phyloP scores from a whole-genome alignment of 2,329 filamentous ascomycete species.

The Plectosphaerella sp. region DNA sequence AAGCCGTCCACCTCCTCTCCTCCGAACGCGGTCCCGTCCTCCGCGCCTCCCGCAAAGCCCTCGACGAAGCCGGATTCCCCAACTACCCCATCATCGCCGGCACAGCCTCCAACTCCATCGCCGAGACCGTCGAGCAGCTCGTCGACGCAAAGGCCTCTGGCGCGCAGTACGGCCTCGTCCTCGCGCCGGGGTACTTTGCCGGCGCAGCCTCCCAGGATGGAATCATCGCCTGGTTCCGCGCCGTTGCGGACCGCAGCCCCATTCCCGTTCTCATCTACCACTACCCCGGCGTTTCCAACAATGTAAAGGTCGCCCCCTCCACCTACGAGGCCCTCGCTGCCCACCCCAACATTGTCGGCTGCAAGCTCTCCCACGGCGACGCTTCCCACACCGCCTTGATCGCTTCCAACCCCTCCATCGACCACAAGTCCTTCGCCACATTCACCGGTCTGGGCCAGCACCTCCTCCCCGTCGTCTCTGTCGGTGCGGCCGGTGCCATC shows the following conservation, averaged over 20 bases:
- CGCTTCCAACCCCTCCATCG: constrained; percentile 53
- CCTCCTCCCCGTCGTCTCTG: constrained; percentile 53
- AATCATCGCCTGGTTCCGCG: constrained; percentile 52
- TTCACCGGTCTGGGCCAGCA: constrained; percentile 65
- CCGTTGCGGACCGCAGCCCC: constrained; percentile 52
- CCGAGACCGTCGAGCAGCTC: constrained; percentile 55
- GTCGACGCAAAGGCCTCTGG: constrained; percentile 50
- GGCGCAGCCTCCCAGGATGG: constrained; percentile 49
- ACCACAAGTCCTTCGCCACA: constrained; percentile 53
- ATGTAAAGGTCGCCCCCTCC: constrained; percentile 52
- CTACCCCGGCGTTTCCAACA: constrained; percentile 65
- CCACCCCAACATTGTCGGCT: constrained; percentile 64
- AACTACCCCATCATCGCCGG: constrained; percentile 59
- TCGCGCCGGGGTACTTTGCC: constrained; percentile 59
- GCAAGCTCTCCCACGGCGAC: constrained; percentile 65
- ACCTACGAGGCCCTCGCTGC: constrained; percentile 53
- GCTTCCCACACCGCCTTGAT: constrained; percentile 61
- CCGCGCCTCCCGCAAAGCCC: constrained; percentile 47
- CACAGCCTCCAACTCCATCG: constrained; percentile 56
- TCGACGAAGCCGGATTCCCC: constrained; percentile 50
- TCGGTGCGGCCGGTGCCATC: constrained; percentile 57
- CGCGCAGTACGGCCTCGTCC: constrained; percentile 53
- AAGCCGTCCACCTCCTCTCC: constrained; percentile 57
- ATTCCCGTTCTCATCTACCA: constrained; percentile 57
- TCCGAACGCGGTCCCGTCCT: constrained; percentile 53